phyloP scores from a whole-genome alignment of 1,284 basidiomycete genomes.

The Meripilus lineatus region DNA sequence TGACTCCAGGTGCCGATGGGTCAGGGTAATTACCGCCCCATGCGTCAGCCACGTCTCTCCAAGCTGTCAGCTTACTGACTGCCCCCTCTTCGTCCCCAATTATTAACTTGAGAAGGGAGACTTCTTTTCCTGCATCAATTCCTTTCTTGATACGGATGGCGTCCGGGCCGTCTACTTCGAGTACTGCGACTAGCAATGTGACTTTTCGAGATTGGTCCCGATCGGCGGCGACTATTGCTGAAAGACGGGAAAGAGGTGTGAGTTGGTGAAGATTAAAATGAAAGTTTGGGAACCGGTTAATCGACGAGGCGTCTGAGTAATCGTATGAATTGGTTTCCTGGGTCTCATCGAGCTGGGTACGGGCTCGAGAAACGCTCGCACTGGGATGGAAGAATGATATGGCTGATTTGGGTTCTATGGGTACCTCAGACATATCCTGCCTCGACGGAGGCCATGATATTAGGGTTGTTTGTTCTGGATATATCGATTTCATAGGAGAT shows the following conservation, averaged over 20 bases:
- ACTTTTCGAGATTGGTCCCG: slow-evolving; percentile 37
- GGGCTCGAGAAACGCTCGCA: slow-evolving; percentile 20
- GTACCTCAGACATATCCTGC: slow-evolving; percentile 15
- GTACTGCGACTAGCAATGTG: slow-evolving; percentile 52
- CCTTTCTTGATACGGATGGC: slow-evolving; percentile 61
- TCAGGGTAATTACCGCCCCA: slow-evolving; percentile 44
- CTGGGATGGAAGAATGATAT: slow-evolving; percentile 25
- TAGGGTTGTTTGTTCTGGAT: slow-evolving; percentile 37
- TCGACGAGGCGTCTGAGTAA: slow-evolving; percentile 61
- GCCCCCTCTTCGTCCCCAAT: slow-evolving; percentile 62
- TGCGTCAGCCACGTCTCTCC: slow-evolving; percentile 65
- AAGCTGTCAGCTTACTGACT: slow-evolving; percentile 66
- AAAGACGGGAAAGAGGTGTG: slow-evolving; percentile 39
- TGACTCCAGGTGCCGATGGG: slow-evolving; percentile 32
- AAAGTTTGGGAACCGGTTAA: slow-evolving; percentile 61
- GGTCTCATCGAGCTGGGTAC: slow-evolving; percentile 31
- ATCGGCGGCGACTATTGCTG: slow-evolving; percentile 1
- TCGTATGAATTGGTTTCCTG: slow-evolving; percentile 44
- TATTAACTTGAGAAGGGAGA: slow-evolving; percentile 60
- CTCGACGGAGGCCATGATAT: slow-evolving; percentile 54
- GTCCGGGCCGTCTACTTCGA: slow-evolving; percentile 74
- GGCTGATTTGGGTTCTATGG: slow-evolving; percentile 6
- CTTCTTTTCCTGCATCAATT: slow-evolving; percentile 57
- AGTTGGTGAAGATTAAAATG: slow-evolving; percentile 59
- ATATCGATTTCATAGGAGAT: neutral